Conservation (phyloP, 2,329 filamentous ascomycete species). For the Hyphodiscus sp. region DNA sequence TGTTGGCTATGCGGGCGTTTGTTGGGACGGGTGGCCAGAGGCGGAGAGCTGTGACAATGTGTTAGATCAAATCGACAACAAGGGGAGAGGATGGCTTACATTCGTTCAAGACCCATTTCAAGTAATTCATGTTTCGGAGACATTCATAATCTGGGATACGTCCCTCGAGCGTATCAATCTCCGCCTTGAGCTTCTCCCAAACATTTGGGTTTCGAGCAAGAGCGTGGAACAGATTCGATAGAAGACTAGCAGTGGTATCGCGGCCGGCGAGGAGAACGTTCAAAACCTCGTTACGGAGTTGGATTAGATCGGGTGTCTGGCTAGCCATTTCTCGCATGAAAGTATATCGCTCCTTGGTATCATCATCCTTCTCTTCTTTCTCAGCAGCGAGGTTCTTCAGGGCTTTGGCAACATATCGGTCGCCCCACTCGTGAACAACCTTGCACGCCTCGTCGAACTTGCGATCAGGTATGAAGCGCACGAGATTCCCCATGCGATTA, state of each 20-base stretch:
- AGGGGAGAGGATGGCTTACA: slow-evolving; percentile 25
- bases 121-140: slow-evolving; percentile 49
- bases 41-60: slow-evolving; percentile 36
- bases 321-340: slow-evolving; percentile 52
- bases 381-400: slow-evolving; percentile 18
- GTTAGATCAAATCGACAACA: slow-evolving; percentile 1
- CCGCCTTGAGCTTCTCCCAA: slow-evolving; percentile 37
- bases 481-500: slow-evolving; percentile 31
- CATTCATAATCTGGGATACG: slow-evolving; percentile 45
- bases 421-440: slow-evolving; percentile 41
- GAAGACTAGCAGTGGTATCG: slow-evolving; percentile 49
- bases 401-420: slow-evolving; percentile 38
- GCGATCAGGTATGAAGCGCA: slow-evolving; percentile 4
- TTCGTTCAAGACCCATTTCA: slow-evolving; percentile 52
- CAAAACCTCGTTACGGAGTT: slow-evolving; percentile 44
- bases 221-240: slow-evolving; percentile 43
- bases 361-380: slow-evolving; percentile 31
- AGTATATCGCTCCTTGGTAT: slow-evolving; percentile 39
- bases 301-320: slow-evolving; percentile 37
- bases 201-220: slow-evolving; percentile 40
- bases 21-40: slow-evolving; percentile 47
- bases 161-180: slow-evolving; percentile 34
- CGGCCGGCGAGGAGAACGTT: slow-evolving; percentile 51
- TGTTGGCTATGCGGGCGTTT: slow-evolving; percentile 43
- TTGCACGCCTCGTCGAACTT: slow-evolving; percentile 25